Base-by-base conservation (phyloP, 371 early-diverging fungal genomes). In the Chytridiales sp. region DNA sequence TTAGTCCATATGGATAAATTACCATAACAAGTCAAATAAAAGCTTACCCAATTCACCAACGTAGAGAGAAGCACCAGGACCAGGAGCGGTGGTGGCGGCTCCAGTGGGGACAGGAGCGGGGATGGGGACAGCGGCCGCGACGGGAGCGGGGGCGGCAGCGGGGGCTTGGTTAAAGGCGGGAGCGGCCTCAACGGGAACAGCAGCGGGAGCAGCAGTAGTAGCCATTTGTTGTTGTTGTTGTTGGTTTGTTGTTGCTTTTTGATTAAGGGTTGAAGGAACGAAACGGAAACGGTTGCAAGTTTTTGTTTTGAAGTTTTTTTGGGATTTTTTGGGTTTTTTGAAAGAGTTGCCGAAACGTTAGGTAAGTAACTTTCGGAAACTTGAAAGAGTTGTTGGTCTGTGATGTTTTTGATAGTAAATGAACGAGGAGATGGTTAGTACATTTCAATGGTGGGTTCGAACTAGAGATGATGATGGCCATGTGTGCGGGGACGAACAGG, bases 11-110 rank as follows among this genome's bases (percentile, higher is more conserved):
- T 26, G 3, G n/a, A 56, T 11, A 5, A 17, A 21, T 39, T 35
- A 47, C 32, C 1, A 29, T 17, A 11, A 59, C 19, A 61, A 42
- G 3, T 4, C 26, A 11, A 19, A 29, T 38, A 46, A 42, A 34
- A 35, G 26, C 70, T 15, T 54, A 74, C 75, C 75, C 17, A 75
- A 54, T 55, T 75, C 75, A 21, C 75, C 75, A 38, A 75, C 75
- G 64, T 75, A 95, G 93, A 85, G 55, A 50, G 79, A 73, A 11
- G 73, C 65, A 29, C 68, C 67, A 27, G 76, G 69, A 46, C 43
- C 67, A n/a, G 72, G 63, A 36, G 64, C 66, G 47, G 62, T 26
- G 61, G 55, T 21, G 29, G 48, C 35, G 11, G 22, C 21, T 34
- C 22, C 57, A 15, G 48, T 36, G 2, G 47, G 31, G 54, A 53